Evolutionary conservation across 2,329 filamentous ascomycete species (phyloP).

Genomic region (Aspergillus novofumigatus): DNA sequence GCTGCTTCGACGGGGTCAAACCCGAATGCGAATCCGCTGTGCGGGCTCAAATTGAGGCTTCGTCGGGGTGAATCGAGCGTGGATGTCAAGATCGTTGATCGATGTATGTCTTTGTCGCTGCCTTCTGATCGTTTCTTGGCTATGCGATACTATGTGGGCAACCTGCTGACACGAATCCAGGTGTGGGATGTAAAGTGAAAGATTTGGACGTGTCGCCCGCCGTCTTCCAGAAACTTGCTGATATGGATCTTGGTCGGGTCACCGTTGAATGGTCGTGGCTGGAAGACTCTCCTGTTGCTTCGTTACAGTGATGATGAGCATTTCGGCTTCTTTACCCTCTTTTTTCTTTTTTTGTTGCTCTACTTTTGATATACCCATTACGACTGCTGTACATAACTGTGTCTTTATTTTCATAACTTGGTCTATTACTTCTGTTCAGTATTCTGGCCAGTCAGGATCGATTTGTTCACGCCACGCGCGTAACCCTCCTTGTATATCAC

Average conservation of each 20-base stretch:
- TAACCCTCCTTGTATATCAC: constrained; percentile 42
- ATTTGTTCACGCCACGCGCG: constrained; percentile 41
- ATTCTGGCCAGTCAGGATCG: constrained; percentile 40
- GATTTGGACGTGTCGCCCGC: constrained; percentile 49
- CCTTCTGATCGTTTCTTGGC: not conserved
- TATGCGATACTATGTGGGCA: not conserved
- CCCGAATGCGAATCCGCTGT: constrained; percentile 64
- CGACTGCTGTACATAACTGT: not conserved
- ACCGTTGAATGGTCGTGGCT: constrained; percentile 51
- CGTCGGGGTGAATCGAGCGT: constrained; percentile 52
- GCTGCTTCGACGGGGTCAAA: constrained; percentile 49
- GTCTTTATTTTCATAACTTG: not conserved
- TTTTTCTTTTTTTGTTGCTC: constrained; percentile 1
- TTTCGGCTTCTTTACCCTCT: not conserved
- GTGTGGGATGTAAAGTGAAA: constrained; percentile 44
- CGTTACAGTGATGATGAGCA: constrained; percentile 6
- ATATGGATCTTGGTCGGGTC: constrained; percentile 46
- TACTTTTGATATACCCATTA: not conserved
- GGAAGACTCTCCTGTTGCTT: constrained; percentile 28
- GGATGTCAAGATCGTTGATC: constrained; percentile 64
- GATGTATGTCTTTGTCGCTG: constrained; percentile 44
- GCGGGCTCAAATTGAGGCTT: constrained; percentile 63
- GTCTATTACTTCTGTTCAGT: constrained; percentile 19
- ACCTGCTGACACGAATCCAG: constrained; percentile 19
- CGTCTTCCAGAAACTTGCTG: constrained; percentile 47